These are phyloP conservation scores for Cordia subcordata DNA, from an alignment of 257 asterid genomes.

Conservation along the genomic window DNA sequence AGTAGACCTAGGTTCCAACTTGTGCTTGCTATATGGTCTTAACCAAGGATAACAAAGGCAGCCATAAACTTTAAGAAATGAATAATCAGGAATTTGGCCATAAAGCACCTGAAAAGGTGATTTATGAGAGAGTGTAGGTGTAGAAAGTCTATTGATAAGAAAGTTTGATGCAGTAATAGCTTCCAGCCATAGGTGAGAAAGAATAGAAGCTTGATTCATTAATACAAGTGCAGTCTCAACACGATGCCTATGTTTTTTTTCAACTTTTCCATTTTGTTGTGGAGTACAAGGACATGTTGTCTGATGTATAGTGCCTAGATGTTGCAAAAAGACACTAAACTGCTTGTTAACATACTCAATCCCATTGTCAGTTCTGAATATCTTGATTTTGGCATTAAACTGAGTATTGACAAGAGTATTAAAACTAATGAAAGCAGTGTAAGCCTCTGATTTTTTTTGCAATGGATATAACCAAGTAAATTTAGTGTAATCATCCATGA, in stretches of 20 bases:
- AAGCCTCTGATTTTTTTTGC: background rate
- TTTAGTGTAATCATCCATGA: too few relatives aligned
- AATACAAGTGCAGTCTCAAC: too few relatives aligned
- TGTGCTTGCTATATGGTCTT: too few relatives aligned
- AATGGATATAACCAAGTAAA: background rate
- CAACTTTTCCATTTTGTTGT: background rate
- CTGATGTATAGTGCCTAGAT: background rate
- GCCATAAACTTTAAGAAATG: background rate
- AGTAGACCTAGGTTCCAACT: background rate
- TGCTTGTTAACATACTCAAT: background rate
- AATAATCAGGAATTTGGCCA: background rate
- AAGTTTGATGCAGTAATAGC: too few relatives aligned
- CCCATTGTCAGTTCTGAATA: background rate
- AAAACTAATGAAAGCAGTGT: too few relatives aligned
- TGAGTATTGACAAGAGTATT: too few relatives aligned
- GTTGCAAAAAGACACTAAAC: background rate
- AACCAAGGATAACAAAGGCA: too few relatives aligned
- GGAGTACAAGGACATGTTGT: background rate
- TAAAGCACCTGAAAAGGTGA: background rate
- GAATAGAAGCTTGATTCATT: too few relatives aligned
- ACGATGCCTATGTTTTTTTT: too few relatives aligned
- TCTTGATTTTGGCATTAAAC: background rate
- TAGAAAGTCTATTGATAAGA: too few relatives aligned
- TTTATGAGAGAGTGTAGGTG: background rate
- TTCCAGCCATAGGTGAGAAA: too few relatives aligned